Base-by-base conservation (phyloP, 805 yeast species). In the Clavispora asparagi region DNA sequence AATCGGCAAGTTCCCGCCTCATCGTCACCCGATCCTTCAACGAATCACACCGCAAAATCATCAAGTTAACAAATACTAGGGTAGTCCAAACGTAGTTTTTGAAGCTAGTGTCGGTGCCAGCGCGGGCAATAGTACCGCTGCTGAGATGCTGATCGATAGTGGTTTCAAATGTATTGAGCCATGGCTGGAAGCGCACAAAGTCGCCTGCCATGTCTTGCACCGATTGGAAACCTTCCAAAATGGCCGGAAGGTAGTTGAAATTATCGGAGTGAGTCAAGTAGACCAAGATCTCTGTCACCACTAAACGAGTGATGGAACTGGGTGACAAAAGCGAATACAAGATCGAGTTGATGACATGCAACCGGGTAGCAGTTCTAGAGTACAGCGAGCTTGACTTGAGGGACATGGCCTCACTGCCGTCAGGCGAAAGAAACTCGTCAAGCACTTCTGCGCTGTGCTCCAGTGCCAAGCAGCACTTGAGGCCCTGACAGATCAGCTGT, bases 221-320 rank as follows among this genome's bases (percentile, higher is more conserved):
- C 3, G 55, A 45, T 1, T 52, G 53, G 59, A 72, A 57, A 11
- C 68, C 60, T 3, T 66, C 71, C 27, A 70, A 47, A 3, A 67
- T 60, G 13, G 53, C 51, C 1, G 60, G 58, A 9, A 64, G 44
- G 38, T 58, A 58, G 37, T 63, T 61, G 16, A 50, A 49, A 13
- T 35, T 43, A 12, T 46, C 35, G 28, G 39, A 40, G 39, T 65
- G 63, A 13, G 54, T 49, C 17, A 71, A 52, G 52, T 67, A 70
- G n/a, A 71, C 66, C 45, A 72, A 55, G 6, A 72, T 66, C 51
- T 72, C 76, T 1, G 76, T 67, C 7, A 70, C 76, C 42, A 67
- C 48, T 12, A 67, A 62, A 42, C 74, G 59, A 2, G 77, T 72
- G 4, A 72, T 58, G 27, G 70, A 46, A 43, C 73, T 56, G 7